These are phyloP conservation scores for Ophiostoma angusticollis DNA, from an alignment of 2,329 filamentous ascomycete species.

Conservation along the genomic window DNA sequence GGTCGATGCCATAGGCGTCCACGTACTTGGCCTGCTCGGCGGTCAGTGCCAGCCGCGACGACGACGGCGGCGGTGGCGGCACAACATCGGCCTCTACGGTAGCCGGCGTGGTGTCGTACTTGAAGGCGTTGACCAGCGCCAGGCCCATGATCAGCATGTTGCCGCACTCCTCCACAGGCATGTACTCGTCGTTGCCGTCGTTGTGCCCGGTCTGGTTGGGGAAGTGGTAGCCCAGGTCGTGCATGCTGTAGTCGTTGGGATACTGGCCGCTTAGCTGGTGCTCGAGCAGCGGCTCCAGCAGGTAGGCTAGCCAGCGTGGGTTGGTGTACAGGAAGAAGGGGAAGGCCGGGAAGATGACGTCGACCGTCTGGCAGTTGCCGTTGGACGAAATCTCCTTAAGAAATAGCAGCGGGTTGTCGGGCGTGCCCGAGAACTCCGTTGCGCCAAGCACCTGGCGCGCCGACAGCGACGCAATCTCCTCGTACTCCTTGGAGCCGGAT, in stretches of 20 bases:
- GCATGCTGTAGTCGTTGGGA: constrained; percentile 66
- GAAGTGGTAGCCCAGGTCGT: constrained; percentile 58
- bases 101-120: constrained; percentile 42
- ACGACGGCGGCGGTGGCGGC: constrained; percentile 12
- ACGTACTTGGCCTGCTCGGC: constrained; percentile 9
- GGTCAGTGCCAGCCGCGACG: constrained; percentile 7
- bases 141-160: constrained; percentile 59
- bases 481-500: constrained; percentile 61
- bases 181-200: constrained; percentile 56
- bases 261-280: constrained; percentile 72
- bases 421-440: constrained; percentile 59
- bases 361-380: constrained; percentile 71
- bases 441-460: constrained; percentile 69
- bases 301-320: constrained; percentile 62
- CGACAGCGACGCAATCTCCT: constrained; percentile 64
- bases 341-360: constrained; percentile 74
- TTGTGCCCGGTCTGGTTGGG: constrained; percentile 60
- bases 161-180: constrained; percentile 61
- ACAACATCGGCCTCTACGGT: constrained; percentile 25
- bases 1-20: constrained; percentile 16
- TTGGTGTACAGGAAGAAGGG: constrained; percentile 79
- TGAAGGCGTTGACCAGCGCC: constrained; percentile 57
- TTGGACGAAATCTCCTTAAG: constrained; percentile 77
- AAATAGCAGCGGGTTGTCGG: constrained; percentile 59
- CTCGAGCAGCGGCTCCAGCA: constrained; percentile 66